phyloP scores from a whole-genome alignment of 1,284 basidiomycete species.

The Puccinia coronata region DNA sequence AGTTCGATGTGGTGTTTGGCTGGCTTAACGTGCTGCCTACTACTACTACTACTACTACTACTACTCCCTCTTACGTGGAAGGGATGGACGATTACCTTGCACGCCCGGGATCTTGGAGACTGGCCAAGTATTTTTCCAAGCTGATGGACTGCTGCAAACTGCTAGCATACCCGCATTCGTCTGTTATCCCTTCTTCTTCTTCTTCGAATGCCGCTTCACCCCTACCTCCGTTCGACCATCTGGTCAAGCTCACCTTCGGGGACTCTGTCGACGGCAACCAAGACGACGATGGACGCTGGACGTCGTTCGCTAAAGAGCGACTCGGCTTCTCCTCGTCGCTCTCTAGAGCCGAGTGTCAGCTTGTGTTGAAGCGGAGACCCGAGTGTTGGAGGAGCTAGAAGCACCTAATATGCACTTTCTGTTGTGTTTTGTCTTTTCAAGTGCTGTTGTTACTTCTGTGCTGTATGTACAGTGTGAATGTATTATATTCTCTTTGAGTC shows the following conservation, averaged over 20 bases:
- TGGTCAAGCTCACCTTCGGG: neutral
- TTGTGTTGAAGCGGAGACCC: neutral
- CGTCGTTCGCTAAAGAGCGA: neutral
- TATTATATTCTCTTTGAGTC: too few species aligned
- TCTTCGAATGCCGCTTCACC: neutral
- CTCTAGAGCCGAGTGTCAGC: neutral
- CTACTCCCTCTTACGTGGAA: neutral
- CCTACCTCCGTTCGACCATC: neutral
- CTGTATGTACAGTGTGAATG: too few species aligned
- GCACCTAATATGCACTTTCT: neutral
- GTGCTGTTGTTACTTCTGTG: too few species aligned
- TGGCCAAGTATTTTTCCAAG: neutral
- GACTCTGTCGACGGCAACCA: neutral
- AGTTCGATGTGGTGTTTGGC: constrained; percentile 2
- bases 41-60: too few species aligned
- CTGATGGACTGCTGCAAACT: constrained; percentile 8
- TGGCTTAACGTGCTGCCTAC: constrained; percentile 1
- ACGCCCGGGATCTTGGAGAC: too few species aligned
- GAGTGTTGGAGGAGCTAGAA: constrained; percentile 10
- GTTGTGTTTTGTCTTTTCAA: too few species aligned
- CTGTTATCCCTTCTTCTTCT: neutral
- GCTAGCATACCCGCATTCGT: neutral
- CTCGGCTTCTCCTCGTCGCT: neutral
- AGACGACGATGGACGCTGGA: neutral
- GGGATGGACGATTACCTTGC: too few species aligned